Conservation (phyloP, 441 rosid species). For the Brassica balearica region DNA sequence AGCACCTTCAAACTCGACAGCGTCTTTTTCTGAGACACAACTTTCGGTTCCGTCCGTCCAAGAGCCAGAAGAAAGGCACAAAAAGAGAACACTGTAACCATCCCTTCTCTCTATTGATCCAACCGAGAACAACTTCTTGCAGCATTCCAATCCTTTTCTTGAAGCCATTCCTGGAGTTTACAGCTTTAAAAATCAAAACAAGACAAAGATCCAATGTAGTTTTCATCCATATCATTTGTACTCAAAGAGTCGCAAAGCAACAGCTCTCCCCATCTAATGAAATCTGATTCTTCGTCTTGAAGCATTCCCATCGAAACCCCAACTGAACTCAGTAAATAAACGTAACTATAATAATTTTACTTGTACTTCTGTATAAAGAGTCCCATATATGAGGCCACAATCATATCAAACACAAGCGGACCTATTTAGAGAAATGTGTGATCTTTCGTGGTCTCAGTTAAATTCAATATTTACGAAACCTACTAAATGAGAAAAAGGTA, state of each 20-base stretch:
- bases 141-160: slow-evolving; percentile 73
- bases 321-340: slow-evolving; percentile 65
- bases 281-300: slow-evolving; percentile 56
- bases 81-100: slow-evolving; percentile 75
- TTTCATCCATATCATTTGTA: slow-evolving; percentile 45
- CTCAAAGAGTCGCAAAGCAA: slow-evolving; percentile 39
- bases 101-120: slow-evolving; percentile 91
- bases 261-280: slow-evolving; percentile 52
- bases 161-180: slow-evolving; percentile 66
- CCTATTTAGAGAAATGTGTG: neutral
- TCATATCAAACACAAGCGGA: neutral
- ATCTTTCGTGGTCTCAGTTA: neutral
- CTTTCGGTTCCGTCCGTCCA: slow-evolving; percentile 46
- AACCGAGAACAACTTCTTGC: slow-evolving; percentile 74
- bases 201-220: slow-evolving; percentile 41
- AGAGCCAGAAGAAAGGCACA: slow-evolving; percentile 64
- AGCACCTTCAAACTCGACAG: slow-evolving; percentile 62
- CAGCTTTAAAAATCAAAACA: slow-evolving; percentile 20
- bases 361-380: neutral
- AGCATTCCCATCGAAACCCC: slow-evolving; percentile 60
- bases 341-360: neutral
- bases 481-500: neutral
- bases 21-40: slow-evolving; percentile 43
- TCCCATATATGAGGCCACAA: too few relatives aligned
- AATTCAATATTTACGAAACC: neutral